A percentile compares a stretch with the other conserved stretches of the same genome.
Conservation (phyloP, 176 grass and related monocot species). For the Ensete glaucum region DNA sequence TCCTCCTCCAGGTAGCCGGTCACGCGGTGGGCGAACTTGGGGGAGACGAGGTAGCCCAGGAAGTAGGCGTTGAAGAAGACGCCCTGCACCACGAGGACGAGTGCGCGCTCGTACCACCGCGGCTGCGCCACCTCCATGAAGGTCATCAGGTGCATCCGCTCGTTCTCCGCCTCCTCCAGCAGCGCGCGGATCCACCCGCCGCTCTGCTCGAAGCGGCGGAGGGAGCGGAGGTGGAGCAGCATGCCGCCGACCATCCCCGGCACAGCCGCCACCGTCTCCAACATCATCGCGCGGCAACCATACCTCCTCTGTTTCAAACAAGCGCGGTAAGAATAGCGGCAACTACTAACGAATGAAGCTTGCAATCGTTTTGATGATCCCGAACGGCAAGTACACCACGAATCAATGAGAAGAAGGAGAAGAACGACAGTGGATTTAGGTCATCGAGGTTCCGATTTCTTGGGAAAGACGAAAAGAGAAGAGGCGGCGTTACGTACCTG, state of each 20-base stretch:
- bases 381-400: neutral
- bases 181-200: constrained; percentile 80
- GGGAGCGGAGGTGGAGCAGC: constrained; percentile 90
- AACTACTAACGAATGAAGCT: no score
- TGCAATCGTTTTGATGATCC: no score
- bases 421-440: neutral
- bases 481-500: constrained; percentile 27
- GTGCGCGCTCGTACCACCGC: constrained; percentile 71
- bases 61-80: constrained; percentile 98
- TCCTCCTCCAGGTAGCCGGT: constrained; percentile 92
- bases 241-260: constrained; percentile 89
- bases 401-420: neutral
- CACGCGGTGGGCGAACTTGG: constrained; percentile 94
- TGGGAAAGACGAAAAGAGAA: neutral
- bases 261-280: constrained; percentile 88
- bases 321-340: neutral
- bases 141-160: constrained; percentile 99
- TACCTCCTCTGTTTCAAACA: constrained; percentile 40
- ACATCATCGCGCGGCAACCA: constrained; percentile 59
- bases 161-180: constrained; percentile 96
- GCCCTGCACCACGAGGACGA: constrained; percentile 72
- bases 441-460: constrained; percentile 10
- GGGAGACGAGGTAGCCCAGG: constrained; percentile 66
- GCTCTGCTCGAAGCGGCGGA: constrained; percentile 91
- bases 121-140: constrained; percentile 81